Conservation (phyloP, 768 basidiomycete species). For the Amanita polypyramis region DNA sequence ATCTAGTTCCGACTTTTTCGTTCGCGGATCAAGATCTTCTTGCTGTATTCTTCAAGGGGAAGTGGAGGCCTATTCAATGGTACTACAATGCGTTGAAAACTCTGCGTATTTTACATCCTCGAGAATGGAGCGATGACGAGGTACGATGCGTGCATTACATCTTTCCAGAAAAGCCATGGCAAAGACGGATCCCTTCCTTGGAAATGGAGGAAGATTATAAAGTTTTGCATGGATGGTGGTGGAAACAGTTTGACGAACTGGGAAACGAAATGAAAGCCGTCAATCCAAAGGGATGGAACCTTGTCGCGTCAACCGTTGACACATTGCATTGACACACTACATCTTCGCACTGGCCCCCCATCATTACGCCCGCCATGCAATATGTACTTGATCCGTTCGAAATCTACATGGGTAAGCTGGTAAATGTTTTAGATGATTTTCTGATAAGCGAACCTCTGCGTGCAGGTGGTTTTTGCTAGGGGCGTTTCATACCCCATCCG, state of each 20-base stretch:
- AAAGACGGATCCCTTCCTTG: conserved; percentile 31
- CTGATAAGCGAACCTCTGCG: conserved; percentile 59
- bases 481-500: conserved; percentile 84
- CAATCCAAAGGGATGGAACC: conserved; percentile 37
- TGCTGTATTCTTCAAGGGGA: conserved; percentile 65
- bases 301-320: conserved; percentile 42
- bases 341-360: conserved; percentile 18
- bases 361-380: conserved; percentile 68
- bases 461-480: conserved; percentile 74
- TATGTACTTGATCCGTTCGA: conserved; percentile 89
- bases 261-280: conserved; percentile 29
- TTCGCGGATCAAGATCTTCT: conserved; percentile 95
- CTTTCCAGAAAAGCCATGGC: conserved; percentile 81
- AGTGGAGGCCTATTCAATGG: conserved; percentile 74
- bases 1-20: conserved; percentile 28
- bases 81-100: conserved; percentile 92
- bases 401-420: conserved; percentile 42
- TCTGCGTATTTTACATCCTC: conserved; percentile 57
- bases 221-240: conserved; percentile 67
- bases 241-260: conserved; percentile 50
- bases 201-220: conserved; percentile 33
- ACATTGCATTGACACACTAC: conserved; percentile 11
- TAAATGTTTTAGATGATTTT: conserved; percentile 2
- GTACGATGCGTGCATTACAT: conserved; percentile 86
- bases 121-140: conserved; percentile 79